Evolutionary conservation across 2,329 filamentous ascomycete species (phyloP).

Genomic region (Hansfordia pulvinata): DNA sequence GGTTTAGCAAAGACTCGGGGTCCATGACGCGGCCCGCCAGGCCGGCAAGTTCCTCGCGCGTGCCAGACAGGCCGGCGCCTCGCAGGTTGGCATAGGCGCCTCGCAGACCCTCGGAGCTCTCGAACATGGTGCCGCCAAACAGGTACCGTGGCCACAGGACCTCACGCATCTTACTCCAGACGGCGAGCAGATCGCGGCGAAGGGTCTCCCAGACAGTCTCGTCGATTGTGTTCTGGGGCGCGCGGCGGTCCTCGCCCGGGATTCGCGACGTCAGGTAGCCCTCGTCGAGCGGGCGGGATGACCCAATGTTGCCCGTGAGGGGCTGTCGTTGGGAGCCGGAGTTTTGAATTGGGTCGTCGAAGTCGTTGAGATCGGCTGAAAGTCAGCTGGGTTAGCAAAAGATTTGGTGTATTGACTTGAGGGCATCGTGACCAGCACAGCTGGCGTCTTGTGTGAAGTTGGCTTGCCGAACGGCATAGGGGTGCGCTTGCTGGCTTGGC

Average conservation of each 20-base stretch:
- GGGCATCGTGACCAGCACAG: no score
- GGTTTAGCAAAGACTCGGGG: constrained; percentile 42
- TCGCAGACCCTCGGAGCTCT: constrained; percentile 36
- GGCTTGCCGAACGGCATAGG: constrained; percentile 1
- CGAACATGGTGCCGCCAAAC: constrained; percentile 56
- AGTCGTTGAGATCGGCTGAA: constrained; percentile 84
- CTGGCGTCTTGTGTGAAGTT: constrained; percentile 7
- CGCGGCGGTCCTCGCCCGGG: constrained; percentile 81
- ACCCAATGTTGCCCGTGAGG: constrained; percentile 72
- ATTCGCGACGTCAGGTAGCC: constrained; percentile 81
- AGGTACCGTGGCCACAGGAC: constrained; percentile 94
- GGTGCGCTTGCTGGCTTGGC: background rate
- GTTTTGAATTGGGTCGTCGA: constrained; percentile 69
- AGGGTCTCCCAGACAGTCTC: constrained; percentile 97
- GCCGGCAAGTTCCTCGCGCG: constrained; percentile 47
- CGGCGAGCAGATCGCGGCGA: constrained; percentile 76
- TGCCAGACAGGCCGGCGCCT: constrained; percentile 42
- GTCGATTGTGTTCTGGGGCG: constrained; percentile 87
- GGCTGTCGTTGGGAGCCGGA: constrained; percentile 60
- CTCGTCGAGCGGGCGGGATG: constrained; percentile 49
- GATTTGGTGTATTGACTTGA: no score
- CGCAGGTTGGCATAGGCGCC: constrained; percentile 50
- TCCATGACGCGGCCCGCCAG: constrained; percentile 50
- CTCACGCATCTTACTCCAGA: constrained; percentile 97
- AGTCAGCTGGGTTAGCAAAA: no score